Conservation (phyloP, 2,329 filamentous ascomycete species). For the Huntiella omanensis region DNA sequence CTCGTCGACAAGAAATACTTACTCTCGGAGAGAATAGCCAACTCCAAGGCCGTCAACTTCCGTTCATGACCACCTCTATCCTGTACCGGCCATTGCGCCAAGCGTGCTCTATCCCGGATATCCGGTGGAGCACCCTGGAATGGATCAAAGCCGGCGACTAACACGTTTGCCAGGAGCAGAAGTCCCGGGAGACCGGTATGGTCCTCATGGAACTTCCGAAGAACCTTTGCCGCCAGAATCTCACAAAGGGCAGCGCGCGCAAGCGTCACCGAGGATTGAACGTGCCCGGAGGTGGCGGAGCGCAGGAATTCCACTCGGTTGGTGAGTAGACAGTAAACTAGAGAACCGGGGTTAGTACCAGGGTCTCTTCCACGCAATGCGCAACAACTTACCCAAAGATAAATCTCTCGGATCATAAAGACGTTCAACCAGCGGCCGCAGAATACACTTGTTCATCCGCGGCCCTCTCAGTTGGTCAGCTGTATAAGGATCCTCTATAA, state of each 20-base stretch:
- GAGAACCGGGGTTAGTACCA: neutral
- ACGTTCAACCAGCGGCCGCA: conserved; percentile 44
- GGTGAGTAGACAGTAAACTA: conserved; percentile 52
- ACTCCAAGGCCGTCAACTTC: conserved; percentile 49
- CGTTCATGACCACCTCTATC: conserved; percentile 24
- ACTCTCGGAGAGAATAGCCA: conserved; percentile 53
- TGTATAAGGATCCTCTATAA: conserved; percentile 20
- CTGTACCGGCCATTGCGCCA: conserved; percentile 21
- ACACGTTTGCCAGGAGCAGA: conserved; percentile 43
- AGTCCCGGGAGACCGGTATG: conserved; percentile 43
- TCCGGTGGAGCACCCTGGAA: conserved; percentile 10
- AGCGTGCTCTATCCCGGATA: conserved; percentile 29
- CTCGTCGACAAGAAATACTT: conserved; percentile 47
- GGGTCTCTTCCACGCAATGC: neutral
- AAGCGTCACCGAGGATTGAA: conserved; percentile 50
- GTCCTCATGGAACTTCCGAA: conserved; percentile 51
- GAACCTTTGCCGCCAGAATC: conserved; percentile 44
- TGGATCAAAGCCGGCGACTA: conserved; percentile 10
- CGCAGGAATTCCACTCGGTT: conserved; percentile 52
- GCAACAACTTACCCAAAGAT: conserved; percentile 29
- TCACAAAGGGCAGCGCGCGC: conserved; percentile 52
- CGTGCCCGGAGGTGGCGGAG: conserved; percentile 39
- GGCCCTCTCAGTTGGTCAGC: conserved; percentile 44
- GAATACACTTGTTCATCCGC: conserved; percentile 42
- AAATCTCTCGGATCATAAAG: conserved; percentile 43